Base-by-base conservation (phyloP, 257 asterid species). In the Rubia yunnanensis region DNA sequence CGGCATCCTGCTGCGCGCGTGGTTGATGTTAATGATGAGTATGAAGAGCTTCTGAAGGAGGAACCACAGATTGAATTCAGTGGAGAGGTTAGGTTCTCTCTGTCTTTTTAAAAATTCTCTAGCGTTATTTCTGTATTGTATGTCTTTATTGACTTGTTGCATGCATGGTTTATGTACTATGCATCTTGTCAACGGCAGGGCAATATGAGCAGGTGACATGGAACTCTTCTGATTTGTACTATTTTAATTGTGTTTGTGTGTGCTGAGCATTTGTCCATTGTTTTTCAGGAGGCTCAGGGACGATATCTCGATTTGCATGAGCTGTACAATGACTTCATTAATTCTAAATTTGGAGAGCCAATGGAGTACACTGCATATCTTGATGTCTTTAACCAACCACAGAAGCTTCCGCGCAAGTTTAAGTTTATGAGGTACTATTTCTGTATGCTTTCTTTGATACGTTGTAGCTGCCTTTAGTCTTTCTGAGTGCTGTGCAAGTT, bases 291-390 rank as follows among this genome's bases (percentile, higher is more conserved):
- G 85, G 86, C 95, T 20, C 71, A 60, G 73, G 99, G 99, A 67
- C 79, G 94, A 70, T 90, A 90, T 79, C 99, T 94, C 52, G 99
- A 94, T 83, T 83, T 94, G 78, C 97, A 94, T 31, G 99, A 90
- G 74, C 71, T 90, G 72, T 88, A 79, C 76, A 86, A 90, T 70
- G 92, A 79, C 49, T 94, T 88, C 72, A 83, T 85, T 70, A 94
- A 94, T 80, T 86, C 91, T 66, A 90, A 90, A 75, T 94, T 90
- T 60, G 99, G 96, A 36, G 80, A 88, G 77, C 80, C 78, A 24
- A 81, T 88, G 73, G 97, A 94, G 74, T 94, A 90, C 73, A 76
- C 96, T 70, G 87, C 84, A 60, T 94, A 90, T 73, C 95, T 94
- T 67, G 83, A 90, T 50, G 74, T 88, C 69, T 90, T 94, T 78